A percentile compares a stretch with the other conserved stretches of the same genome.
phyloP scores from a whole-genome alignment of 2,329 filamentous ascomycete genomes.

The Teratosphaeria epicoccoides region DNA sequence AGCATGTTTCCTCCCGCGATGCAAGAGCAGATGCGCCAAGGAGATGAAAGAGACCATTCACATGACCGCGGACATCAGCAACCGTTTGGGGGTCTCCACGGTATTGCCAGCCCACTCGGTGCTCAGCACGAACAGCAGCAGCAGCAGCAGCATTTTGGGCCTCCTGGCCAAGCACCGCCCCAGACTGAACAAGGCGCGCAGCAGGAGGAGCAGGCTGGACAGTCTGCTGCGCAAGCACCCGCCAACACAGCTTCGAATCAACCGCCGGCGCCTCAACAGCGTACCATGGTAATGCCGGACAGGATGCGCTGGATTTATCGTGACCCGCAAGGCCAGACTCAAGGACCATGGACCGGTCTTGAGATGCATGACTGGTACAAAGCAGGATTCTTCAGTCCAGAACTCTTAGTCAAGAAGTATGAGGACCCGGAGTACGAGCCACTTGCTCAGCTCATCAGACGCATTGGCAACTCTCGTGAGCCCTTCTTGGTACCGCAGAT shows the following conservation, averaged over 20 bases:
- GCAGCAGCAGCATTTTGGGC: conserved; percentile 9
- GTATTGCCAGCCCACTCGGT: conserved; percentile 48
- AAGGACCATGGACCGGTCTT: conserved; percentile 88
- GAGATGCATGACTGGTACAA: conserved; percentile 99
- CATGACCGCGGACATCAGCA: conserved; percentile 32
- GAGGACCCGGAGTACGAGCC: conserved; percentile 94
- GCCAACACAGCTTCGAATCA: conserved; percentile 51
- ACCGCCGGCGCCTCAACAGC: conserved; percentile 57
- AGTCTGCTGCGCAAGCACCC: conserved; percentile 5
- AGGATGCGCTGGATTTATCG: conserved; percentile 98
- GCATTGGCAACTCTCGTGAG: conserved; percentile 94
- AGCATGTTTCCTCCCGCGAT: conserved; percentile 81
- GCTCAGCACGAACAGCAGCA: conserved; percentile 12
- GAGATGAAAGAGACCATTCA: conserved; percentile 41
- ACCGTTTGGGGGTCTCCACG: conserved; percentile 25
- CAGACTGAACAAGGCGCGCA: conserved; percentile 9
- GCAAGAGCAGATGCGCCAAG: conserved; percentile 75
- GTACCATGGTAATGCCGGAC: conserved; percentile 98
- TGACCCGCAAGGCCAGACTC: conserved; percentile 81
- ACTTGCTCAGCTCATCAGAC: conserved; percentile 81
- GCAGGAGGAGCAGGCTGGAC: conserved; percentile 14
- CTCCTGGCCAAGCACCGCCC: conserved; percentile 9
- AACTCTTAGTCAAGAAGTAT: conserved; percentile 86
- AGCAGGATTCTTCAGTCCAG: conserved; percentile 90
- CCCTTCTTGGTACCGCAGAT: conserved; percentile 97